These are phyloP conservation scores for Jamesozyma piceae DNA, from an alignment of 805 yeast species.

Conservation along the genomic window DNA sequence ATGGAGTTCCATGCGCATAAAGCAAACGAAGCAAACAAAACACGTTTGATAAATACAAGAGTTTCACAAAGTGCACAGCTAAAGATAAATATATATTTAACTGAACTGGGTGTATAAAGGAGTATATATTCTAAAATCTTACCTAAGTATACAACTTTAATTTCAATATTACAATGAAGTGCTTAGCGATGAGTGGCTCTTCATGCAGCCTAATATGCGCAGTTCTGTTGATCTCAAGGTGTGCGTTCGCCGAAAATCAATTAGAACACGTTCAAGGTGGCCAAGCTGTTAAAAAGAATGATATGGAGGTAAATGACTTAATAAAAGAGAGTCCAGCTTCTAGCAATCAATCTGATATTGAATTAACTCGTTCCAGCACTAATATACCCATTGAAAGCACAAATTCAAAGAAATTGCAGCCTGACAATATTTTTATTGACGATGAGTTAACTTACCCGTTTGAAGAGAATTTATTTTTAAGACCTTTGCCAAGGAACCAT, in stretches of 20 bases:
- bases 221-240: neutral
- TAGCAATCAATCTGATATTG: neutral
- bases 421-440: neutral
- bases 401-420: neutral
- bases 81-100: too few relatives aligned
- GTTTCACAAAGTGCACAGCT: too few relatives aligned
- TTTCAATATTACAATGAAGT: neutral
- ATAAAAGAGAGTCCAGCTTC: neutral
- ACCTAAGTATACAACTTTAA: neutral
- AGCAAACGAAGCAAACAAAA: neutral
- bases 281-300: neutral
- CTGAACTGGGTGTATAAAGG: too few relatives aligned
- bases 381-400: neutral
- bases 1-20: neutral
- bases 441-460: conserved; percentile 36
- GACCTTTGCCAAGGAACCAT: conserved; percentile 66
- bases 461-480: conserved; percentile 50
- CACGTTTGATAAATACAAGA: too few relatives aligned
- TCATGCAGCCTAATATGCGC: neutral
- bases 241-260: neutral
- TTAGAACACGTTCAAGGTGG: neutral
- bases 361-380: neutral
- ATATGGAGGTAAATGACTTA: neutral
- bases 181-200: neutral
- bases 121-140: too few relatives aligned